Percentiles rank a stretch among this genome's conserved stretches.
Conservation (phyloP, 768 basidiomycete genomes). For the Gelatoporia subvermispora region DNA sequence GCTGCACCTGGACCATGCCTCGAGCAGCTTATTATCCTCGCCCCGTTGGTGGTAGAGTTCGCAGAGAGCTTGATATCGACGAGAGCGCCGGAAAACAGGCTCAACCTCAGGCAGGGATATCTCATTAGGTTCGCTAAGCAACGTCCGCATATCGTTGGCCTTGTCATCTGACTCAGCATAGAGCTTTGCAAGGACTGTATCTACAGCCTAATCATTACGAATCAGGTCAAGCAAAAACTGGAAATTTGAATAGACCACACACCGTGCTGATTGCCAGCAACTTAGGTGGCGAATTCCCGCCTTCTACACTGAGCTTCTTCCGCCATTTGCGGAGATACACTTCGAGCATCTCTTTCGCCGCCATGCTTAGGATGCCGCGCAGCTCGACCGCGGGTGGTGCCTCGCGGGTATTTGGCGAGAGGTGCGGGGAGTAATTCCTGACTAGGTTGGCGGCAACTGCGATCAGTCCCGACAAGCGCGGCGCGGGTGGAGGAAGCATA, state of each 20-base stretch:
- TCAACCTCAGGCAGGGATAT: conserved; percentile 63
- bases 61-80: conserved; percentile 58
- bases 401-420: conserved; percentile 60
- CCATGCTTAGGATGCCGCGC: conserved; percentile 51
- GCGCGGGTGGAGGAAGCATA: conserved; percentile 20
- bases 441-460: conserved; percentile 86
- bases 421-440: conserved; percentile 86
- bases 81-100: conserved; percentile 40
- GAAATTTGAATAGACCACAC: background rate
- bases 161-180: conserved; percentile 54
- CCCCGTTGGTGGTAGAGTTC: conserved; percentile 54
- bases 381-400: conserved; percentile 72
- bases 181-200: conserved; percentile 75
- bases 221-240: background rate
- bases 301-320: conserved; percentile 37
- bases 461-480: conserved; percentile 61
- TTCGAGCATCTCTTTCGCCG: conserved; percentile 75
- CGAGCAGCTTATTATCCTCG: conserved; percentile 57
- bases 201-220: conserved; percentile 51
- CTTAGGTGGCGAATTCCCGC: conserved; percentile 17
- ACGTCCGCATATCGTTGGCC: conserved; percentile 52
- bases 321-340: conserved; percentile 61
- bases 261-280: conserved; percentile 16
- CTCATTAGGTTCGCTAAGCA: conserved; percentile 50
- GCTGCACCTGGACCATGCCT: conserved; percentile 58